These are phyloP conservation scores for Penicillium sp. DNA, from an alignment of 2,329 filamentous ascomycete species.

Conservation along the genomic window DNA sequence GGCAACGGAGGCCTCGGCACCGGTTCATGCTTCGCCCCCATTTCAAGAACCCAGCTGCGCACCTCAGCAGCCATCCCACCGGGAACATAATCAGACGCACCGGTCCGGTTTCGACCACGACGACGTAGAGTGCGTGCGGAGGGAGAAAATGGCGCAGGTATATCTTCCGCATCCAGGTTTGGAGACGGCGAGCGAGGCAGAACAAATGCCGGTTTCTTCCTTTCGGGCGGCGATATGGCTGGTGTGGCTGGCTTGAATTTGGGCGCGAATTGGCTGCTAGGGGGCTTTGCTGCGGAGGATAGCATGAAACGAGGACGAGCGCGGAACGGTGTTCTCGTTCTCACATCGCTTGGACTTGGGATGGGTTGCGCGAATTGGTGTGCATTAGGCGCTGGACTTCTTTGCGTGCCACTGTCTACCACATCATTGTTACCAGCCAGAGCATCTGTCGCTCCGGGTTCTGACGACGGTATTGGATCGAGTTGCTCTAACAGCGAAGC, in stretches of 20 bases:
- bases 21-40: constrained; percentile 32
- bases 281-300: constrained; percentile 22
- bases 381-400: constrained; percentile 5
- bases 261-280: constrained; percentile 17
- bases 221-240: constrained; percentile 15
- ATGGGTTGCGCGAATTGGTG: constrained; percentile 6
- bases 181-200: constrained; percentile 39
- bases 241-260: constrained; percentile 16
- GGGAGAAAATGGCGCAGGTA: constrained; percentile 37
- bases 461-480: constrained; percentile 23
- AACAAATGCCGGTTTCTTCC: constrained; percentile 37
- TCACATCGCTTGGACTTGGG: constrained; percentile 16
- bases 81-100: constrained; percentile 29
- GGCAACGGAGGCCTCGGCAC: not conserved
- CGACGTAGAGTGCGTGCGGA: constrained; percentile 31
- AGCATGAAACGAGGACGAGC: constrained; percentile 31
- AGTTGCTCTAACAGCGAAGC: not conserved
- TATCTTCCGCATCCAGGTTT: constrained; percentile 19
- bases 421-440: constrained; percentile 1
- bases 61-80: constrained; percentile 42
- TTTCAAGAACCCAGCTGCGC: constrained; percentile 43
- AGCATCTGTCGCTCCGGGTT: constrained; percentile 13
- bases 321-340: constrained; percentile 27
- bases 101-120: constrained; percentile 27
- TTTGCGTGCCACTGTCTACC: constrained; percentile 10